These are phyloP conservation scores for Clarireedia homoeocarpa DNA, from an alignment of 2,329 filamentous ascomycete species.

Conservation along the genomic window DNA sequence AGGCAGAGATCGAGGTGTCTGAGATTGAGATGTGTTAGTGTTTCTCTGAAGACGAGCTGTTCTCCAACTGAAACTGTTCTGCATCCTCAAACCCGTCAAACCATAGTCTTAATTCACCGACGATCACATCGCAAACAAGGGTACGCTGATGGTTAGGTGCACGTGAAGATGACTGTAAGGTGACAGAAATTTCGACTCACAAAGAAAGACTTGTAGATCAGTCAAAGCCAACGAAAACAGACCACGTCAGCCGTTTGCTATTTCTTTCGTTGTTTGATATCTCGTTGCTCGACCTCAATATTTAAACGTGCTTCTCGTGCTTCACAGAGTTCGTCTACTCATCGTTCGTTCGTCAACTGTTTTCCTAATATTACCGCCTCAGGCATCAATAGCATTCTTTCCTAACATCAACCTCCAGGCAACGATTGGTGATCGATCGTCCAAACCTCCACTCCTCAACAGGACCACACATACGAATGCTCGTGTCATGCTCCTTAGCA, in stretches of 20 bases:
- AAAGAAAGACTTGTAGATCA: not conserved
- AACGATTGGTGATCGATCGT: conserved; percentile 1
- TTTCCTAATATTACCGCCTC: not conserved
- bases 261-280: not conserved
- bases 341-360: not conserved
- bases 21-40: not conserved
- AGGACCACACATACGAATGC: conserved; percentile 2
- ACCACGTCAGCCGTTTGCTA: not conserved
- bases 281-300: not conserved
- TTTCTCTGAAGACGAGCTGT: no score
- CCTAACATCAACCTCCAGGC: not conserved
- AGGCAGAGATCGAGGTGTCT: not conserved
- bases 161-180: not conserved
- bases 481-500: conserved; percentile 28
- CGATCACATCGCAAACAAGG: not conserved
- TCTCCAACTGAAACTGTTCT: no score
- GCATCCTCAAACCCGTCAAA: no score
- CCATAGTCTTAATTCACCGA: no score
- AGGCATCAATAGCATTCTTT: not conserved
- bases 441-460: not conserved
- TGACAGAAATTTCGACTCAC: not conserved
- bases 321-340: not conserved
- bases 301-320: not conserved
- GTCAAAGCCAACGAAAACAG: not conserved
- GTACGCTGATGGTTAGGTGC: not conserved